Evolutionary conservation across 306 rosid species (phyloP), one percentile per base, ranked within the genome.

Genomic region (Cucumis cinereus): DNA sequence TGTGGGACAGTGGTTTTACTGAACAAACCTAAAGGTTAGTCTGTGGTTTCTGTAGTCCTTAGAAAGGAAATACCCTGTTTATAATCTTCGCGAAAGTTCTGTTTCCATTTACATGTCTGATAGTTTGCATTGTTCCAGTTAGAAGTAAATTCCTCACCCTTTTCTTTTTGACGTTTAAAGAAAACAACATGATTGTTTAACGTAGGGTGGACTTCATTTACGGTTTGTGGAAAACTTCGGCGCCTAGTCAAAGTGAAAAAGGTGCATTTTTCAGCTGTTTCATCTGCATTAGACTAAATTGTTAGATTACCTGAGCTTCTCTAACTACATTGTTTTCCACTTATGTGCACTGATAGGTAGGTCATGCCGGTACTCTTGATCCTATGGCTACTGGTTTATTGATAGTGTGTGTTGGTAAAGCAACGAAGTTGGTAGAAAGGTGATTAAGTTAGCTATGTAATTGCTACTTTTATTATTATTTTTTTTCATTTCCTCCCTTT

Each of bases 321-420:
- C 36, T 53, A 45, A 33, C 59, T 45, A 19, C 23, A 19, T 61
- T 69, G 62, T 63, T 77, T 40, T 35, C 28, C n/a, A 38, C n/a
- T 67, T 71, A 45, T 54, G 55, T 75, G 75, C 71, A 60, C 87
- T 84, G 61, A 63, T 86, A 93, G 98, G 98, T 93, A 28, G 98
- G 98, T 19, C 98, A 93, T 79, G 97, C 97, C 43, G 98, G 98
- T 77, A 93, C 98, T 49, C 97, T 93, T 83, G 98, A 93, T 78
- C 98, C 98, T 23, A 93, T 93, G 98, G 97, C 98, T 57, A 93
- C 97, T 60, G 98, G 98, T 81, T 88, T 93, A 61, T 89, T 93
- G 81, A 91, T 93, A 78, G 96, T 93, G 40, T 93, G 98, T 84
- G 89, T 91, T 79, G 98, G 98, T 41, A 93, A 93, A 89, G 92